Evolutionary conservation across 2,329 filamentous ascomycete species (phyloP), one percentile per base, ranked within the genome.

Genomic region (Cryphonectria parasitica): DNA sequence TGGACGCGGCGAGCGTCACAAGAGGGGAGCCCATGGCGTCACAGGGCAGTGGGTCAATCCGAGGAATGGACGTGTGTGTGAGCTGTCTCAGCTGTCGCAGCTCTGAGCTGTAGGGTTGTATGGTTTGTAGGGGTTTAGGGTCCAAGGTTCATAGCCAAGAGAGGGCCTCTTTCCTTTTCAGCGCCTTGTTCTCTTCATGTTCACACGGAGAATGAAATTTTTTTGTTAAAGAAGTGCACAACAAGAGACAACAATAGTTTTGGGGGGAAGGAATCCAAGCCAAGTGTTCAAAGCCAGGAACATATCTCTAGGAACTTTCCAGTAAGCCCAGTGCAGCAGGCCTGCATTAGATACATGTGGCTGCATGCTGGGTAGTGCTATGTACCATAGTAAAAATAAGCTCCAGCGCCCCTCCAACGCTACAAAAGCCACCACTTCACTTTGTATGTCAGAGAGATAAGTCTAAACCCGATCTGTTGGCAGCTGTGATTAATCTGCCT

Each of bases 1-100:
- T 72, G 31, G 64, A 68, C 41, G 71, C 56, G 22, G 62, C 52
- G 31, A 71, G 64, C 52, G 71, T 65, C 56, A 71, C 64, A 19
- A 72, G 66, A n/a, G 71, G 36, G 11, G 65, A 68, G 34, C 67
- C 64, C 70, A 69, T 71, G 61, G 70, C 67, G 70, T 39, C 36
- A 41, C 28, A 31, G 28, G 28, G 28, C 58, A 22, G 58, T 36
- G 58, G 58, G 58, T 22, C 58, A 19, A 7, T 28, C n/a, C 52
- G n/a, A 31, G 54, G 15, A 31, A 25, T 62, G 34, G 36, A 19
- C 60, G 36, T 13, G 36, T 39, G 36, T 34, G 3, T 34, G 34
- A 34, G 34, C 39, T 43, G 61, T 25, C 36, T 25, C 13, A 43
- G 41, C 25, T 17, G 39, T 64, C 25, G 61, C 39, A 63, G 61